These are phyloP conservation scores for Saccharomycopsis sp. DNA, from an alignment of 805 yeast genomes.

Conservation along the genomic window DNA sequence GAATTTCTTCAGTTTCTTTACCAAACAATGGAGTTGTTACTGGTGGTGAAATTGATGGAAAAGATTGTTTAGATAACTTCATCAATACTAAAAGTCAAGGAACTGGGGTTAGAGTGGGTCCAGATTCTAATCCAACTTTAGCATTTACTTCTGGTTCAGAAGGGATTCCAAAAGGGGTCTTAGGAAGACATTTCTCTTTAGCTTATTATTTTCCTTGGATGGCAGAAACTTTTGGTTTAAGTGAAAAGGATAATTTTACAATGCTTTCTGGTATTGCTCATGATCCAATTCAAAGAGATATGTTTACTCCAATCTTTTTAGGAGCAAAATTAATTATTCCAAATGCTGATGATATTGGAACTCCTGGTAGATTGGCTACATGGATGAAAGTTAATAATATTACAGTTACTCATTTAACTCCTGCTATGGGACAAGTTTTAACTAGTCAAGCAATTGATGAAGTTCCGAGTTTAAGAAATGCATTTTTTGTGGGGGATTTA, in stretches of 20 bases:
- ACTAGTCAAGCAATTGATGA: constrained; percentile 91
- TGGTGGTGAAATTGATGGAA: constrained; percentile 39
- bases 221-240: constrained; percentile 73
- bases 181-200: constrained; percentile 93
- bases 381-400: constrained; percentile 94
- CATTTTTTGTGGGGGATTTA: constrained; percentile 97
- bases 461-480: constrained; percentile 82
- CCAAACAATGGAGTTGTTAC: constrained; percentile 61
- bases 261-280: constrained; percentile 99
- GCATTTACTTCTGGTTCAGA: constrained; percentile 97
- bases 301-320: constrained; percentile 92
- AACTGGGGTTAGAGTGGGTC: constrained; percentile 91
- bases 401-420: constrained; percentile 94
- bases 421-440: constrained; percentile 97
- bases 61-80: constrained; percentile 32
- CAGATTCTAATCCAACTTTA: constrained; percentile 93
- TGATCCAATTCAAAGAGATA: constrained; percentile 98
- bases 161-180: constrained; percentile 97
- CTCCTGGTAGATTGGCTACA: constrained; percentile 94
- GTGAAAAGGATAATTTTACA: constrained; percentile 79
- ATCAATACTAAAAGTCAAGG: constrained; percentile 40
- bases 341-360: constrained; percentile 94
- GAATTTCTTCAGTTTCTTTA: constrained; percentile 69
- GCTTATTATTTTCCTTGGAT: constrained; percentile 99
- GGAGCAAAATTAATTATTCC: constrained; percentile 94